Conservation (phyloP, 768 basidiomycete species). For the Cytidiella melzeri region DNA sequence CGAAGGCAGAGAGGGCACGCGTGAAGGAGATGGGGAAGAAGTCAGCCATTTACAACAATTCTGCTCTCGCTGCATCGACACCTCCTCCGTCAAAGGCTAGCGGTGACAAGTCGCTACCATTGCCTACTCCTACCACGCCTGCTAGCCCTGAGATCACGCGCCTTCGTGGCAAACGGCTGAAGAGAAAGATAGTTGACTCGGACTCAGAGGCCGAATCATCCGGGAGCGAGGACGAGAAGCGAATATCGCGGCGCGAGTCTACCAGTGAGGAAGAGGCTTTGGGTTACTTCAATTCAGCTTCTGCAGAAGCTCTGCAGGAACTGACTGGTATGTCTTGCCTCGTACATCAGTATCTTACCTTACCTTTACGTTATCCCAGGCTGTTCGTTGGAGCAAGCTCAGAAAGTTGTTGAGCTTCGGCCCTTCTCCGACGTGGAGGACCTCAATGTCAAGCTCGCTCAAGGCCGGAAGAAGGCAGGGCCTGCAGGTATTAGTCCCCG, state of each 20-base stretch:
- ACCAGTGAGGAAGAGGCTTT: slow-evolving; percentile 46
- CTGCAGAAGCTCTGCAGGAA: slow-evolving; percentile 61
- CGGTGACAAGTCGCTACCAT: slow-evolving; percentile 18
- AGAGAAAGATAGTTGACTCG: slow-evolving; percentile 58
- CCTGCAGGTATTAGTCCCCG: slow-evolving; percentile 80
- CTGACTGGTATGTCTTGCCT: slow-evolving; percentile 51
- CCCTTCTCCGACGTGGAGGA: slow-evolving; percentile 78
- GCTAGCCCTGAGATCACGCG: slow-evolving; percentile 35
- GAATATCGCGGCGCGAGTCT: slow-evolving; percentile 11
- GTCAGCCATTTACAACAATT: slow-evolving; percentile 70
- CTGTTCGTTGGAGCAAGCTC: slow-evolving; percentile 77
- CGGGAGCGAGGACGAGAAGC: slow-evolving; percentile 40
- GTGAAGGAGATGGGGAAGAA: slow-evolving; percentile 72
- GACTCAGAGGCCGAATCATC: slow-evolving; percentile 54
- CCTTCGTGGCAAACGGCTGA: slow-evolving; percentile 44
- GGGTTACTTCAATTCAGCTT: slow-evolving; percentile 62
- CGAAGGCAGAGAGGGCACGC: slow-evolving; percentile 57
- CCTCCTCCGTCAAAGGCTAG: slow-evolving; percentile 36
- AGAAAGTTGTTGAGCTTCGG: slow-evolving; percentile 68
- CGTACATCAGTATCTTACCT: neutral
- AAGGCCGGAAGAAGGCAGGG: slow-evolving; percentile 83
- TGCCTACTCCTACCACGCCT: slow-evolving; percentile 9
- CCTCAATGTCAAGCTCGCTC: slow-evolving; percentile 66
- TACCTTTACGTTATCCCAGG: slow-evolving; percentile 35
- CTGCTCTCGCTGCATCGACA: slow-evolving; percentile 18